These are phyloP conservation scores for Saprolegnia parasitica DNA, from an alignment of 352 stramenopile species.

Conservation along the genomic window DNA sequence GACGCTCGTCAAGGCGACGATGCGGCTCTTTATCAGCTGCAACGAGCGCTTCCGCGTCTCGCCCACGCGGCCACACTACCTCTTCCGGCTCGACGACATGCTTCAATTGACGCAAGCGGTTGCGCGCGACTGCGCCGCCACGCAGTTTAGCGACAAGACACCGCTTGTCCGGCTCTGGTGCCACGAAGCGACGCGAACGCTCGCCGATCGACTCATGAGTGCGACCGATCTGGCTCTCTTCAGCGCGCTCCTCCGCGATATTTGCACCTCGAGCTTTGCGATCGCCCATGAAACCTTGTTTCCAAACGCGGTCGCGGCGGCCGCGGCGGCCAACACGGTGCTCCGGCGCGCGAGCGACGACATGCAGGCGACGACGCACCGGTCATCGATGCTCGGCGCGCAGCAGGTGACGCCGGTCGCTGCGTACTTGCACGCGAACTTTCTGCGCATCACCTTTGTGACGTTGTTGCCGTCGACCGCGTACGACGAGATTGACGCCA, in stretches of 20 bases:
- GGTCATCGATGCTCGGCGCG: neutral
- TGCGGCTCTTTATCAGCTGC: conserved; percentile 37
- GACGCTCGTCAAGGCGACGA: conserved; percentile 48
- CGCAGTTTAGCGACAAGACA: conserved; percentile 44
- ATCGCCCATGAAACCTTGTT: conserved; percentile 44
- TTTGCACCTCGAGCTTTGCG: conserved; percentile 42
- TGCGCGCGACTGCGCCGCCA: conserved; percentile 38
- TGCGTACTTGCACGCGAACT: neutral
- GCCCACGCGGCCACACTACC: conserved; percentile 49
- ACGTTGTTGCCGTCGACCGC: neutral
- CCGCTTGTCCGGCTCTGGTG: conserved; percentile 60
- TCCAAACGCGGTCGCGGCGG: conserved; percentile 13
- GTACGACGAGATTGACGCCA: conserved; percentile 19
- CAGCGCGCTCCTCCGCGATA: conserved; percentile 44
- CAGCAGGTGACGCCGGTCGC: conserved; percentile 11
- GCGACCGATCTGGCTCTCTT: conserved; percentile 37
- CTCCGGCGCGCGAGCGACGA: neutral
- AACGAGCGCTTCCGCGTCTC: conserved; percentile 18
- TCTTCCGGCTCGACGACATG: conserved; percentile 41
- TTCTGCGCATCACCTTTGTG: conserved; percentile 16
- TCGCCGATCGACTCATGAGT: conserved; percentile 50
- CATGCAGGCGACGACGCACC: conserved; percentile 24
- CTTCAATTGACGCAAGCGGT: conserved; percentile 44
- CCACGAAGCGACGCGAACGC: conserved; percentile 53
- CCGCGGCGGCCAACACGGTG: neutral